A percentile compares a stretch with the other conserved stretches of the same genome.
phyloP scores from a whole-genome alignment of 257 asterid species.

The Eustoma russellianum region DNA sequence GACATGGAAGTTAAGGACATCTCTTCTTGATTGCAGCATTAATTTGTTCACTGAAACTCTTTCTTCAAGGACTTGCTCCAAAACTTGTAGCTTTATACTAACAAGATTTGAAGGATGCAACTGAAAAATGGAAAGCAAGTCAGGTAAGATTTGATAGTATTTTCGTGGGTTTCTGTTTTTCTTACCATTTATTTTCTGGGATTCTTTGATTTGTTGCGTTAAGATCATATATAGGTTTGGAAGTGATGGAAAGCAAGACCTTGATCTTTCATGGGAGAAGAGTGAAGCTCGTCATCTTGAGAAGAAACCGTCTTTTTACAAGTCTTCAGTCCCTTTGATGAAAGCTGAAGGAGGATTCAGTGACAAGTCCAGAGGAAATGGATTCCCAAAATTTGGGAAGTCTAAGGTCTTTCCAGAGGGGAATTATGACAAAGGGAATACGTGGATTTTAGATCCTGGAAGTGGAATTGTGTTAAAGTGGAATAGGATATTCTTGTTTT shows the following conservation, averaged over 20 bases:
- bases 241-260: slow-evolving; percentile 42
- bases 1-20: no score
- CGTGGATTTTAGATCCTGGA: slow-evolving; percentile 64
- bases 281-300: slow-evolving; percentile 32
- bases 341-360: slow-evolving; percentile 35
- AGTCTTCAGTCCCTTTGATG: slow-evolving; percentile 27
- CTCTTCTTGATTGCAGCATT: no score
- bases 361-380: slow-evolving; percentile 20
- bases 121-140: slow-evolving; percentile 46
- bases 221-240: slow-evolving; percentile 40
- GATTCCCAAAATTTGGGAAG: slow-evolving; percentile 40
- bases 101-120: slow-evolving; percentile 28
- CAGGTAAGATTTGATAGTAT: slow-evolving; percentile 25
- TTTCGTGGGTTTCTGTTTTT: neutral
- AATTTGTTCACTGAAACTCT: neutral
- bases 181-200: neutral
- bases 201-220: slow-evolving; percentile 8
- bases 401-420: slow-evolving; percentile 60
- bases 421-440: slow-evolving; percentile 17
- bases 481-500: slow-evolving; percentile 65
- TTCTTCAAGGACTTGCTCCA: neutral
- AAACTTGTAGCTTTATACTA: neutral
- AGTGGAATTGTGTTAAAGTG: slow-evolving; percentile 66
- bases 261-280: slow-evolving; percentile 44
- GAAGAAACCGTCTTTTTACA: slow-evolving; percentile 26